Conservation (phyloP, 768 basidiomycete genomes). For the Coprinopsis cinerea region DNA sequence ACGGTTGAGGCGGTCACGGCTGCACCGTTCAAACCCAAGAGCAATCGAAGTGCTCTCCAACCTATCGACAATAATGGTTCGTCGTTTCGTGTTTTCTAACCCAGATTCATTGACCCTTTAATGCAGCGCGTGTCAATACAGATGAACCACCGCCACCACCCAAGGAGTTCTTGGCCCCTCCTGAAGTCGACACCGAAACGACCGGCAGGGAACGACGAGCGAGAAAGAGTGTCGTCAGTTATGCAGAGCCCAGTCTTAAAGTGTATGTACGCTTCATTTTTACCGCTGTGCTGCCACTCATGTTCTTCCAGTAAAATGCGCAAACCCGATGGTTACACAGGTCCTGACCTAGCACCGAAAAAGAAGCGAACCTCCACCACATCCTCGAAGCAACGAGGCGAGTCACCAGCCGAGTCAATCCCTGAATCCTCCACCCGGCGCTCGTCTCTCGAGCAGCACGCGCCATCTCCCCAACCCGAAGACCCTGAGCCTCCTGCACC, state of each 20-base stretch:
- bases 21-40: conserved; percentile 53
- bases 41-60: conserved; percentile 37
- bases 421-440: conserved; percentile 26
- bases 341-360: conserved; percentile 16
- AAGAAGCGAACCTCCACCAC: background rate
- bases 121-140: background rate
- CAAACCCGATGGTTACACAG: conserved; percentile 27
- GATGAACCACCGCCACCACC: conserved; percentile 4
- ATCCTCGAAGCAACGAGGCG: conserved; percentile 17
- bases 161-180: conserved; percentile 20
- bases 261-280: conserved; percentile 55
- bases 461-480: conserved; percentile 18
- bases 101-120: conserved; percentile 14
- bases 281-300: conserved; percentile 28
- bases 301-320: conserved; percentile 16
- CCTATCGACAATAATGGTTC: conserved; percentile 41
- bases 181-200: conserved; percentile 28
- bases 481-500: background rate
- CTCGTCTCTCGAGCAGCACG: conserved; percentile 26
- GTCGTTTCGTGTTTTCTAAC: conserved; percentile 12
- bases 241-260: conserved; percentile 83
- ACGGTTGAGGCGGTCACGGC: conserved; percentile 30
- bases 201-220: conserved; percentile 50
- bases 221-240: conserved; percentile 73
- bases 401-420: conserved; percentile 30